Base-by-base conservation (phyloP, 2,329 filamentous ascomycete genomes). In the Microdochium bolleyi region DNA sequence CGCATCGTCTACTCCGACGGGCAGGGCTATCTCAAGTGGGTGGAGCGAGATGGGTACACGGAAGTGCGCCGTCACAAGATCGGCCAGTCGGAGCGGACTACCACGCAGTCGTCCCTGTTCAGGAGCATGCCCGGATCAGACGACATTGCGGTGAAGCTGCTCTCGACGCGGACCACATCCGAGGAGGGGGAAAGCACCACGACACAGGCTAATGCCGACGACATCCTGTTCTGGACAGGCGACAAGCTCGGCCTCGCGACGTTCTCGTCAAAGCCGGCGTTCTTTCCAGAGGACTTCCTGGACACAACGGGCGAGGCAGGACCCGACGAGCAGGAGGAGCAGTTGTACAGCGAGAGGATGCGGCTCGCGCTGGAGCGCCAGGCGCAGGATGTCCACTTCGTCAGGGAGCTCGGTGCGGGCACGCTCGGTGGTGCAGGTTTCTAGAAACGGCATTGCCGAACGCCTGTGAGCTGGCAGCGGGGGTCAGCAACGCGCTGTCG, bases 211-310 rank as follows among this genome's bases (percentile, higher is more conserved):
- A 82, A 80, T 58, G 66, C 80, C 50, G 84, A 90, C 61, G 86
- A 92, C 60, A 69, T 96, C 13, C 67, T 95, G 3, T 75, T 96
- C 49, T 96, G 91, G 91, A 96, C 91, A 0, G 92, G 90, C 19
- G 90, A 95, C 54, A 85, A 84, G 57, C 72, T 96, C 49, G 92
- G 90, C 0, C 74, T 94, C 54, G 67, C 95, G 21, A 76, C 72
- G 52, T 88, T 88, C 63, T 81, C 83, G 1, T 70, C 73, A 38
- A 63, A 68, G 61, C 68, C 76, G 3, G 72, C 76, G 1, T 81
- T 78, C 57, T 67, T 64, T 8, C 64, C 73, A 1, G 72, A 75
- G 8, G 77, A 78, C 50, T 83, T 84, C 22, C 10, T 60, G 76
- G 79, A 52, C 67, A 73, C 27, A 62, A 67, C 73, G 19, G 27